phyloP scores from a whole-genome alignment of 192 early-diverging fungal species.

The Spinellus fusiger region DNA sequence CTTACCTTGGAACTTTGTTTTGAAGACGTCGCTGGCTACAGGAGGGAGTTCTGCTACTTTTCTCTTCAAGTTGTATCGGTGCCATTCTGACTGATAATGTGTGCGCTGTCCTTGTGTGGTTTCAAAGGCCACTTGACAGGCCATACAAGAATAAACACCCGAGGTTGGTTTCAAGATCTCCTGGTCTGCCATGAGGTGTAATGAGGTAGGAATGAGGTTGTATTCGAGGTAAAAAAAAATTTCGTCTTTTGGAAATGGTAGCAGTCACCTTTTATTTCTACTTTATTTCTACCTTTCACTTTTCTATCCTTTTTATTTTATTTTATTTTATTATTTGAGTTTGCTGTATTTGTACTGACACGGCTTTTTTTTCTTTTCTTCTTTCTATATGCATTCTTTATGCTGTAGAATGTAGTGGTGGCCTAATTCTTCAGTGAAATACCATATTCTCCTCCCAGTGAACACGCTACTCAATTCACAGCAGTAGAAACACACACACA shows the following conservation, averaged over 20 bases:
- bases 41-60: constrained; percentile 90
- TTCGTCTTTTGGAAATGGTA: neutral
- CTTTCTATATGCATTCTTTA: too few species aligned
- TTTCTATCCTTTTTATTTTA: too few species aligned
- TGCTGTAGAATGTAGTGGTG: too few species aligned
- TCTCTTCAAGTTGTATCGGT: constrained; percentile 97
- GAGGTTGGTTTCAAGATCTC: constrained; percentile 31
- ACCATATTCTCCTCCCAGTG: too few species aligned
- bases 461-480: too few species aligned
- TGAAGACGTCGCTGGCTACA: constrained; percentile 77
- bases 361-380: too few species aligned
- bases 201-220: neutral
- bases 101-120: constrained; percentile 83
- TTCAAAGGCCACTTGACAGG: constrained; percentile 92
- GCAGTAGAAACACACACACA: too few species aligned
- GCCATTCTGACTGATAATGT: constrained; percentile 97
- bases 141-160: constrained; percentile 71
- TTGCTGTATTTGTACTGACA: too few species aligned
- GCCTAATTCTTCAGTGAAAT: too few species aligned
- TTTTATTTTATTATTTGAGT: too few species aligned
- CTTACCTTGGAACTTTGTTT: constrained; percentile 58
- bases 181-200: constrained; percentile 9
- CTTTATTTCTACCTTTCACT: neutral
- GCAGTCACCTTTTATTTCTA: neutral
- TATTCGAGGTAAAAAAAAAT: neutral